phyloP scores from a whole-genome alignment of 2,329 filamentous ascomycete genomes.

The Cercospora zeae-maydis region DNA sequence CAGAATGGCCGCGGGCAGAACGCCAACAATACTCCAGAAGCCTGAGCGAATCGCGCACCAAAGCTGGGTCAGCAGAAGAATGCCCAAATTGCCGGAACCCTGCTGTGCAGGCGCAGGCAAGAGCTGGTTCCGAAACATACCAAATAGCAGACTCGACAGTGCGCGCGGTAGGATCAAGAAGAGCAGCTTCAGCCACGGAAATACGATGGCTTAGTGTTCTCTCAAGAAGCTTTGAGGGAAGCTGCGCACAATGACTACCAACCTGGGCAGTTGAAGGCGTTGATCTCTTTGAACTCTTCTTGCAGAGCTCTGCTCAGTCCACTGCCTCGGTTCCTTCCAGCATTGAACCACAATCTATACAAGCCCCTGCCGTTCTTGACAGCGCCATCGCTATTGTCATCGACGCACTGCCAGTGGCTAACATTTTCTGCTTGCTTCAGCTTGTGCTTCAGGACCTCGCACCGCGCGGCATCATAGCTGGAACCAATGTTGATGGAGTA shows the following conservation, averaged over 20 bases:
- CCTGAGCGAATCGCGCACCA: no score
- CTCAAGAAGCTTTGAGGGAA: not conserved
- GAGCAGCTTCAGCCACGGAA: not conserved
- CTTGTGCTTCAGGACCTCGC: not conserved
- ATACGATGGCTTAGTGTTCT: not conserved
- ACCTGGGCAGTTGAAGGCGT: slow-evolving; percentile 14
- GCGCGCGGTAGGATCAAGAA: not conserved
- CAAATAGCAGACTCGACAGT: not conserved
- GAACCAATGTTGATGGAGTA: slow-evolving; percentile 8
- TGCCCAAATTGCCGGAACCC: not conserved
- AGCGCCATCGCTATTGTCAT: not conserved
- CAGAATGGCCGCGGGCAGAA: no score
- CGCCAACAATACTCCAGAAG: no score
- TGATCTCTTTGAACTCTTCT: slow-evolving; percentile 4
- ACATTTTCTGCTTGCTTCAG: not conserved
- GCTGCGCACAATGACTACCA: not conserved
- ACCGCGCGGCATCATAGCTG: not conserved
- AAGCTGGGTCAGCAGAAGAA: not conserved
- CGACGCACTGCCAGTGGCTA: slow-evolving; percentile 6
- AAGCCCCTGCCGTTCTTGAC: not conserved
- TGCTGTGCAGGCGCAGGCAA: not conserved
- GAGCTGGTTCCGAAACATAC: not conserved
- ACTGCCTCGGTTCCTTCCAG: not conserved
- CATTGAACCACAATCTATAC: slow-evolving; percentile 5
- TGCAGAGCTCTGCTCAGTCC: not conserved